phyloP scores from a whole-genome alignment of 2,329 filamentous ascomycete species.

The Coniochaeta sp. region DNA sequence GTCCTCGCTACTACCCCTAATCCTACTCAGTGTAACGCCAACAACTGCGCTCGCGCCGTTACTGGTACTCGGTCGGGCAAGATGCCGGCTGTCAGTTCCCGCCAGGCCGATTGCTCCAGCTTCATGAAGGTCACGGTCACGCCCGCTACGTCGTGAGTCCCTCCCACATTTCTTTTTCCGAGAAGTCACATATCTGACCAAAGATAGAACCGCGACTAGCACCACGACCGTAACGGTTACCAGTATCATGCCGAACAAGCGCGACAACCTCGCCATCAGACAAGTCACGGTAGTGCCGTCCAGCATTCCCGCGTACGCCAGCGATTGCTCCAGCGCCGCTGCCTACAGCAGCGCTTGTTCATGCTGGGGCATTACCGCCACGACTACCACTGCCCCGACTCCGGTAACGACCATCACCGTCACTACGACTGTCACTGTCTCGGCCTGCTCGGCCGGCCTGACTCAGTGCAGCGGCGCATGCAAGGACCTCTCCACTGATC shows the following conservation, averaged over 20 bases:
- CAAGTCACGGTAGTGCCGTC: background rate
- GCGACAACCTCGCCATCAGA: background rate
- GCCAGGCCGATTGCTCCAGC: conserved; percentile 11
- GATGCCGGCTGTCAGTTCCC: conserved; percentile 7
- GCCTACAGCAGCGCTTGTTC: conserved; percentile 12
- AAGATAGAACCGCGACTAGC: background rate
- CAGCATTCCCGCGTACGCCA: conserved; percentile 16
- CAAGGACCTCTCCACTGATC: too few relatives aligned
- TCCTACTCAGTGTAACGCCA: conserved; percentile 11
- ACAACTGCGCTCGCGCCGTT: conserved; percentile 15
- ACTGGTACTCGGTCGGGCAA: conserved; percentile 10
- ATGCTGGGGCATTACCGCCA: conserved; percentile 13
- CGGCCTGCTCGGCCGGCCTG: too few relatives aligned
- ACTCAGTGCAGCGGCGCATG: too few relatives aligned
- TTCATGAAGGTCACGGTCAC: conserved; percentile 8
- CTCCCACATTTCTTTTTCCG: background rate
- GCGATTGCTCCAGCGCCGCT: conserved; percentile 9
- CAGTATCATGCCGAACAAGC: background rate
- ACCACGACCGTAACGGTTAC: background rate
- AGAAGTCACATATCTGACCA: background rate
- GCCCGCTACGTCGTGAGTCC: background rate
- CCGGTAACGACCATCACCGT: background rate
- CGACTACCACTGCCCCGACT: conserved; percentile 7
- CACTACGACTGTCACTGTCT: background rate
- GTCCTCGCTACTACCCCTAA: too few relatives aligned